Percentiles rank a stretch among this genome's conserved stretches.
phyloP scores from a whole-genome alignment of 192 early-diverging fungal species.

The Paraglomus brasilianum region DNA sequence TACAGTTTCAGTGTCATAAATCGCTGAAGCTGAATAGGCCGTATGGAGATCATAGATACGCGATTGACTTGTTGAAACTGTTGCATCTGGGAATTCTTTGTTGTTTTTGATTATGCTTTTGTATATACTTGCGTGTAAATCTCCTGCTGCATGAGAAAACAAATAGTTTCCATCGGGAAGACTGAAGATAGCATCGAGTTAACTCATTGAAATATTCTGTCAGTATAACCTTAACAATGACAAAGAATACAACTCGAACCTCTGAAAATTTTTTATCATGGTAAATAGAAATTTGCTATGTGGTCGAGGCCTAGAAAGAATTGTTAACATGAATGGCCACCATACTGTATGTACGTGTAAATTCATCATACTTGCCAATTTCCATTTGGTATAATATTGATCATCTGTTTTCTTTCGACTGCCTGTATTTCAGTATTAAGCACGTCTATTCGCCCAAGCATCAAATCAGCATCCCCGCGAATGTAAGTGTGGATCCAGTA shows the following conservation, averaged over 20 bases:
- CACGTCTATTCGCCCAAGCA: constrained; percentile 38
- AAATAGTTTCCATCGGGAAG: constrained; percentile 30
- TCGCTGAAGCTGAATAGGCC: neutral
- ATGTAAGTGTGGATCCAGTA: constrained; percentile 39
- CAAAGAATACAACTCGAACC: constrained; percentile 8
- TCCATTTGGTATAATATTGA: constrained; percentile 36
- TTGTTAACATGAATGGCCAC: neutral
- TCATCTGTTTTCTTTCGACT: constrained; percentile 34
- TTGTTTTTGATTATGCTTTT: neutral
- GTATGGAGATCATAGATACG: constrained; percentile 21
- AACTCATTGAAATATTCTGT: neutral
- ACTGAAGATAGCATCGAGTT: constrained; percentile 9
- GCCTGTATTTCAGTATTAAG: constrained; percentile 25
- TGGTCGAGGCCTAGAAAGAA: constrained; percentile 19
- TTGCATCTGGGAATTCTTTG: neutral
- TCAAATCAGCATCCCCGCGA: constrained; percentile 34
- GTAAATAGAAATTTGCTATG: constrained; percentile 35
- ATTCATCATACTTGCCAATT: constrained; percentile 26
- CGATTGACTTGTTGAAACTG: neutral
- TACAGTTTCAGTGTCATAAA: constrained; percentile 29
- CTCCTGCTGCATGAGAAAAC: constrained; percentile 27
- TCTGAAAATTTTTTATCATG: constrained; percentile 33
- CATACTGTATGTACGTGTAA: neutral
- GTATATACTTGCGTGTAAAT: constrained; percentile 14
- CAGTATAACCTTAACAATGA: constrained; percentile 2